Evolutionary conservation across 352 stramenopile species (phyloP).

Genomic region (Globisporangium polare): DNA sequence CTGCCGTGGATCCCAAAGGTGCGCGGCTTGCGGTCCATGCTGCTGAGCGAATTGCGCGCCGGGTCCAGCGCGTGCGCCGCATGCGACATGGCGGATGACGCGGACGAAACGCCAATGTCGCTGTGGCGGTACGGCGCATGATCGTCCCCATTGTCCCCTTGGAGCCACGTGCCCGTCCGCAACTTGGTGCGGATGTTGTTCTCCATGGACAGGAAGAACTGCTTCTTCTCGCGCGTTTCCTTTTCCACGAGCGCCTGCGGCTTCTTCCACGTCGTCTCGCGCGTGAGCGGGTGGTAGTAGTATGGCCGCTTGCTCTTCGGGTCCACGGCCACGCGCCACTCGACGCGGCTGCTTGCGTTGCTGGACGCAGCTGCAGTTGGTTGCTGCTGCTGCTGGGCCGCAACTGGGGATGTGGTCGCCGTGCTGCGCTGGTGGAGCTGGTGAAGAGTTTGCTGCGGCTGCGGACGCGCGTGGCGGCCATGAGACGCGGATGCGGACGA

Average conservation of each 20-base stretch:
- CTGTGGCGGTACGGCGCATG: constrained; percentile 15
- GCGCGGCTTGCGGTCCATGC: constrained; percentile 15
- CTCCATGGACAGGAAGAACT: constrained; percentile 97
- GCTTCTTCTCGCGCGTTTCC: constrained; percentile 71
- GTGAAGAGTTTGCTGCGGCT: constrained; percentile 21
- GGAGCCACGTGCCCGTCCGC: constrained; percentile 55
- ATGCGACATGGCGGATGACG: not conserved
- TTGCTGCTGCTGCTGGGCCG: not conserved
- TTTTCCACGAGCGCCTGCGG: constrained; percentile 72
- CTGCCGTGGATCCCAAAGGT: constrained; percentile 21
- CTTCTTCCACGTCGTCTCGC: constrained; percentile 98
- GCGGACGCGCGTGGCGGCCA: not conserved
- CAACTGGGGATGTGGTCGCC: constrained; percentile 15
- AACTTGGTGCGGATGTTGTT: constrained; percentile 92
- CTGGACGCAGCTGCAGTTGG: constrained; percentile 3
- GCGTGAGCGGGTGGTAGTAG: constrained; percentile 95
- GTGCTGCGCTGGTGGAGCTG: constrained; percentile 23
- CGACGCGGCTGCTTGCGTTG: constrained; percentile 26
- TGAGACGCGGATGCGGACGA: not conserved
- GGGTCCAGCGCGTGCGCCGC: not conserved
- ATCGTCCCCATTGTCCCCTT: constrained; percentile 24
- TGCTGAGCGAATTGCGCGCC: constrained; percentile 27
- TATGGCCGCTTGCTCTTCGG: constrained; percentile 91
- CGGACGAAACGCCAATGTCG: constrained; percentile 16
- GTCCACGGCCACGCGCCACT: constrained; percentile 77